Evolutionary conservation across 192 early-diverging fungal species (phyloP).

Genomic region (Coemansia sp.): DNA sequence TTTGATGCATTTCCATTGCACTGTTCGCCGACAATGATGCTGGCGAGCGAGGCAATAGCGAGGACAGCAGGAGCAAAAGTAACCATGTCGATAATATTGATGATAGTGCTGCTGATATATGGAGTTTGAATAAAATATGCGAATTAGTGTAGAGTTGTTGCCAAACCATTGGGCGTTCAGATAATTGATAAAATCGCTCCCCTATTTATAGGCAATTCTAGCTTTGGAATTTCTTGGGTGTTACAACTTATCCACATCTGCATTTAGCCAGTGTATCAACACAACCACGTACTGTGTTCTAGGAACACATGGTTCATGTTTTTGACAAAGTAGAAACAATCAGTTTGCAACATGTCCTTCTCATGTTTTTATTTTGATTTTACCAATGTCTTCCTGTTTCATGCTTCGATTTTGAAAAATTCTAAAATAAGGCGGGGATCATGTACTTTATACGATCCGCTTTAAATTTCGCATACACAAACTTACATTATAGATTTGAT

Average conservation of each 20-base stretch:
- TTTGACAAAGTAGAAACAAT: no score
- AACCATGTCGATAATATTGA: constrained; percentile 13
- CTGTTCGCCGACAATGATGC: constrained; percentile 20
- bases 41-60: constrained; percentile 18
- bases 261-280: no score
- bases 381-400: no score
- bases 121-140: background rate
- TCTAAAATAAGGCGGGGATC: no score
- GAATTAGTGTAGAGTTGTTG: background rate
- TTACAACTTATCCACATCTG: no score
- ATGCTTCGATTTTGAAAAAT: no score
- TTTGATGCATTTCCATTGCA: constrained; percentile 28
- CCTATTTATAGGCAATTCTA: background rate
- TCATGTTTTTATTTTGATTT: no score
- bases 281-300: no score
- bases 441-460: no score
- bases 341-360: no score
- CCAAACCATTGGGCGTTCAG: background rate
- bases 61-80: constrained; percentile 14
- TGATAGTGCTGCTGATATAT: background rate
- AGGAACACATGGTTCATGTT: no score
- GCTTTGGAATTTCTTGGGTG: background rate
- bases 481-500: background rate
- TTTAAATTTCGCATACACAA: no score
- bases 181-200: background rate